These are phyloP conservation scores for Pythium brassicae DNA, from an alignment of 352 stramenopile species.

Conservation along the genomic window DNA sequence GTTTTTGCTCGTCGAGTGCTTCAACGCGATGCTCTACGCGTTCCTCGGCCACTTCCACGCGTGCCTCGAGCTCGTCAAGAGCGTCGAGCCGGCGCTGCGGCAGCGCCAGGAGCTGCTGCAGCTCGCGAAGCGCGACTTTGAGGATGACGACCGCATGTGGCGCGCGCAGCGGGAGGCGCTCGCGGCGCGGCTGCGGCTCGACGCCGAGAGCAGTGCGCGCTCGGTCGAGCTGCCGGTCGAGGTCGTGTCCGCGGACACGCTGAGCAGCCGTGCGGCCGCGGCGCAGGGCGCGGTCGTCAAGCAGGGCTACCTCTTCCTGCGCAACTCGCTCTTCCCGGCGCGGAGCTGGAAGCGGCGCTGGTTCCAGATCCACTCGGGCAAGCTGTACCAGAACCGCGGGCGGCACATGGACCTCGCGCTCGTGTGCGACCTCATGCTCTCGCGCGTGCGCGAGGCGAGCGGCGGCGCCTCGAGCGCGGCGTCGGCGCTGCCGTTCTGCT, in stretches of 20 bases:
- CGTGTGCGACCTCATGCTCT: conserved; percentile 80
- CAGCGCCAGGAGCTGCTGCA: conserved; percentile 72
- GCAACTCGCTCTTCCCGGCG: conserved; percentile 76
- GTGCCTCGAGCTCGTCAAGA: conserved; percentile 78
- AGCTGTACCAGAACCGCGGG: conserved; percentile 77
- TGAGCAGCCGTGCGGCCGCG: conserved; percentile 34
- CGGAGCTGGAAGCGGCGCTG: conserved; percentile 83
- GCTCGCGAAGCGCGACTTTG: conserved; percentile 55
- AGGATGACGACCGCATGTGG: conserved; percentile 77
- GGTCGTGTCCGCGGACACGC: conserved; percentile 69
- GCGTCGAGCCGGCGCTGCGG: conserved; percentile 59
- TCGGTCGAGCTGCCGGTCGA: conserved; percentile 69
- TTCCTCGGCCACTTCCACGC: conserved; percentile 79
- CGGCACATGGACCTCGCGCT: conserved; percentile 75
- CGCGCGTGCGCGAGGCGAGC: conserved; percentile 61
- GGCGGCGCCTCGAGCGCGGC: too few species aligned
- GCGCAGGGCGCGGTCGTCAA: conserved; percentile 44
- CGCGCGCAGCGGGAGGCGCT: conserved; percentile 56
- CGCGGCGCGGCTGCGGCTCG: conserved; percentile 44
- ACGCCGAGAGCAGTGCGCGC: conserved; percentile 33
- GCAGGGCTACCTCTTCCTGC: conserved; percentile 84
- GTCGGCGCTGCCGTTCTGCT: conserved; percentile 62
- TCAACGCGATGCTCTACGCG: conserved; percentile 80
- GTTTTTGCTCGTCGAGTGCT: conserved; percentile 77
- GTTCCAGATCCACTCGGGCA: conserved; percentile 86